Evolutionary conservation across 164 flowering plant genomes (phyloP).

Genomic region (Piper betle): DNA sequence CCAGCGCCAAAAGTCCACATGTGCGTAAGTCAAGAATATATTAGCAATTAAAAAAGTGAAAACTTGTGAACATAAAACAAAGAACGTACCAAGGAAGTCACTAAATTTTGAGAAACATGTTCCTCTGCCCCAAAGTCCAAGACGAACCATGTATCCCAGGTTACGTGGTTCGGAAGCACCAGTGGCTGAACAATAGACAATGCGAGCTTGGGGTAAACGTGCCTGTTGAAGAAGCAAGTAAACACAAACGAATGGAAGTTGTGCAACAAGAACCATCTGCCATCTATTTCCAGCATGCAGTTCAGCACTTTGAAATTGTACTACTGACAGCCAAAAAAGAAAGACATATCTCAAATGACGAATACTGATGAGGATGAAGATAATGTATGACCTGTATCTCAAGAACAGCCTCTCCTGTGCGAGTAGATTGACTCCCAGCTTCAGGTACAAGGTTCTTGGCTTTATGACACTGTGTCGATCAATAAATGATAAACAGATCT

Average conservation of each 20-base stretch:
- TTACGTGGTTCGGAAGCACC: conserved; percentile 99
- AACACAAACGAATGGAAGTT: background rate
- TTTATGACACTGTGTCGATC: conserved; percentile 68
- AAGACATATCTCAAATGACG: background rate
- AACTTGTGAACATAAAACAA: background rate
- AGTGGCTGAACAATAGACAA: conserved; percentile 96
- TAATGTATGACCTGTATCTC: conserved; percentile 63
- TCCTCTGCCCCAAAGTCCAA: conserved; percentile 97
- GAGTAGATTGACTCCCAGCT: conserved; percentile 87
- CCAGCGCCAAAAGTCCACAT: too few species aligned
- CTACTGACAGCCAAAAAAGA: background rate
- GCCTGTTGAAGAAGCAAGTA: conserved; percentile 30
- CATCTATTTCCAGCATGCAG: background rate
- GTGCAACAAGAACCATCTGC: background rate
- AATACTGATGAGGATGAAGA: background rate
- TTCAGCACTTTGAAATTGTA: background rate
- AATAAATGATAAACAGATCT: background rate
- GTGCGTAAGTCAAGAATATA: too few species aligned
- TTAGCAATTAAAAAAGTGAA: background rate
- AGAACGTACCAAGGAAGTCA: conserved; percentile 59
- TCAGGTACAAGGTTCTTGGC: conserved; percentile 97
- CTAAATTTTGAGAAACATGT: conserved; percentile 66
- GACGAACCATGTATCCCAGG: conserved; percentile 95
- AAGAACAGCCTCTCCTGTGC: conserved; percentile 94
- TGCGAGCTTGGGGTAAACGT: conserved; percentile 87